phyloP scores from a whole-genome alignment of 2,329 filamentous ascomycete species.

The Colletotrichum orbiculare region DNA sequence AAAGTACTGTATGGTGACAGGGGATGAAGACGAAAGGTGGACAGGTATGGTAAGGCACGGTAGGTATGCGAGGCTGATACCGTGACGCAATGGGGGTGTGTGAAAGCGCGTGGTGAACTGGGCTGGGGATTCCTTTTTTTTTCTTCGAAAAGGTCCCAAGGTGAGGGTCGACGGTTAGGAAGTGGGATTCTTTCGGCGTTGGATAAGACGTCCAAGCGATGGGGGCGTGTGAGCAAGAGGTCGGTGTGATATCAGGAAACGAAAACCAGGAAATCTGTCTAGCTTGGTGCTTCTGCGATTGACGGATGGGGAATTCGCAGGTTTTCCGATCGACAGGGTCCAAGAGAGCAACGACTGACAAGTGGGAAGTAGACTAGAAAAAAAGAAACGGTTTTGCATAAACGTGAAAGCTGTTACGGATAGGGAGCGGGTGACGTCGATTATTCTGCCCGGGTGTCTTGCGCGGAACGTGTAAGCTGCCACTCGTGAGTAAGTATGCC shows the following conservation, averaged over 20 bases:
- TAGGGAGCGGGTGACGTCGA: not conserved
- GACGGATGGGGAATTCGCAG: too few relatives aligned
- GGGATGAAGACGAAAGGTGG: too few relatives aligned
- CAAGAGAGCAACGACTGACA: not conserved
- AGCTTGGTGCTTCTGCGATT: too few relatives aligned
- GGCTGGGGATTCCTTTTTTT: too few relatives aligned
- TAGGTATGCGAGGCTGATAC: conserved; percentile 15
- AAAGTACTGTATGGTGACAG: too few relatives aligned
- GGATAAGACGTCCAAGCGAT: too few relatives aligned
- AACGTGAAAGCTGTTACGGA: too few relatives aligned
- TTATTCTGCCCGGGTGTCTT: too few relatives aligned
- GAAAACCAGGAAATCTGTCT: too few relatives aligned
- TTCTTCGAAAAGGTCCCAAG: conserved; percentile 14
- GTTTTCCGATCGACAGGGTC: not conserved
- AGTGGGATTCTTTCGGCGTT: too few relatives aligned
- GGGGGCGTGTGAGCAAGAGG: too few relatives aligned
- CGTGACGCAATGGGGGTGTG: conserved; percentile 34
- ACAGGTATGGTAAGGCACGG: not conserved
- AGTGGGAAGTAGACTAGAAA: not conserved
- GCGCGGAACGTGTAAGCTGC: not conserved
- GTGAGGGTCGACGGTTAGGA: not conserved
- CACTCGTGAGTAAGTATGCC: not conserved
- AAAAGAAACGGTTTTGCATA: not conserved
- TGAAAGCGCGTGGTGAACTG: not conserved
- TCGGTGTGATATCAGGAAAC: too few relatives aligned